phyloP scores from a whole-genome alignment of 352 stramenopile species.

The Phytopythium boreale region DNA sequence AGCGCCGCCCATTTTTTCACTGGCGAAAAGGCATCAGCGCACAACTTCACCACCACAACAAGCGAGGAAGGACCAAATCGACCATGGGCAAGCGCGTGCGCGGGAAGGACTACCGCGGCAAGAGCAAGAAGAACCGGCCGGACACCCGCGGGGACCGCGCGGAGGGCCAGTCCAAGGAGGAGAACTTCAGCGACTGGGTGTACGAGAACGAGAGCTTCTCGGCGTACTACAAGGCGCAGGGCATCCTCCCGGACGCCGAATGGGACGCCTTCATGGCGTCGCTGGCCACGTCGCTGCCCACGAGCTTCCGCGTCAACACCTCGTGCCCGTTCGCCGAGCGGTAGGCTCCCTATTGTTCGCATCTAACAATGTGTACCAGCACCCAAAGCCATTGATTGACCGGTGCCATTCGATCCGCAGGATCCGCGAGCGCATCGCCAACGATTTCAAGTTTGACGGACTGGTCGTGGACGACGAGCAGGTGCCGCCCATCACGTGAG shows the following conservation, averaged over 20 bases:
- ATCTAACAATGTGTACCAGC: background rate
- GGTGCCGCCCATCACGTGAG: slow-evolving; percentile 64
- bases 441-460: slow-evolving; percentile 84
- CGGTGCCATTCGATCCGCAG: slow-evolving; percentile 20
- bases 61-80: too few relatives aligned
- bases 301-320: slow-evolving; percentile 93
- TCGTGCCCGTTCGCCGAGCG: slow-evolving; percentile 81
- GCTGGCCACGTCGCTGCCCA: slow-evolving; percentile 87
- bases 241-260: slow-evolving; percentile 76
- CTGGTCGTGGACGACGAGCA: slow-evolving; percentile 79
- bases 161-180: slow-evolving; percentile 27
- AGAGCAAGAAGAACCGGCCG: slow-evolving; percentile 52
- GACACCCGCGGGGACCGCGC: slow-evolving; percentile 17
- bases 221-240: slow-evolving; percentile 87
- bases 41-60: too few relatives aligned
- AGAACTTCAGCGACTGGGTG: slow-evolving; percentile 83
- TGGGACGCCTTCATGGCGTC: slow-evolving; percentile 90
- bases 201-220: slow-evolving; percentile 87
- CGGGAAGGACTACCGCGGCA: slow-evolving; percentile 9
- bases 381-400: background rate
- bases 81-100: slow-evolving; percentile 10
- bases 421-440: slow-evolving; percentile 82
- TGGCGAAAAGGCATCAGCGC: slow-evolving; percentile 2
- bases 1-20: background rate
- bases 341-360: slow-evolving; percentile 26